These are phyloP conservation scores for Castanospermum australe DNA, from an alignment of 306 rosid species.

Conservation along the genomic window DNA sequence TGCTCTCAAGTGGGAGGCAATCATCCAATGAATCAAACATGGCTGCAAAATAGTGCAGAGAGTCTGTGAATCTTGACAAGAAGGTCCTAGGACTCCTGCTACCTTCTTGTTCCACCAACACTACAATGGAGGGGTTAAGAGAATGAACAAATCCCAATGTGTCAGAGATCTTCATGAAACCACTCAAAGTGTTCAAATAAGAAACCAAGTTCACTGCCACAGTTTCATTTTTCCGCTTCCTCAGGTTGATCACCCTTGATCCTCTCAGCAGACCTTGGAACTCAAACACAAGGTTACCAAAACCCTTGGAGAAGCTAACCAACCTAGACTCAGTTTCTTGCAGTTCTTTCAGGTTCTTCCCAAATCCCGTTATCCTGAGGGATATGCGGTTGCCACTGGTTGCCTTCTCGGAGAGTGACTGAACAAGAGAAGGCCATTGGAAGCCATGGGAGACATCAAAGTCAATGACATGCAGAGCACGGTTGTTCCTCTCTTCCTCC, in stretches of 20 bases:
- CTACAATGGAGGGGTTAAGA: slow-evolving; percentile 52
- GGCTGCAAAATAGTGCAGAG: slow-evolving; percentile 71
- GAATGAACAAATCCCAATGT: slow-evolving; percentile 62
- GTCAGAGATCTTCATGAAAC: slow-evolving; percentile 49
- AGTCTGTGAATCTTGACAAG: slow-evolving; percentile 68
- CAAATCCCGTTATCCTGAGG: slow-evolving; percentile 61
- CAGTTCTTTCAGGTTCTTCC: slow-evolving; percentile 50
- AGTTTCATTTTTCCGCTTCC: slow-evolving; percentile 66
- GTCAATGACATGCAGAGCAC: slow-evolving; percentile 63
- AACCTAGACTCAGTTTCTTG: slow-evolving; percentile 70
- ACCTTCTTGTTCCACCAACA: slow-evolving; percentile 73
- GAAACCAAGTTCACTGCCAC: slow-evolving; percentile 70
- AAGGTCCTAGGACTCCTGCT: slow-evolving; percentile 42
- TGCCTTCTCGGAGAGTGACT: slow-evolving; percentile 76
- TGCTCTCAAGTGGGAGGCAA: slow-evolving; percentile 63
- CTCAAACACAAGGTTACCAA: slow-evolving; percentile 51
- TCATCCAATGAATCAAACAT: slow-evolving; percentile 83
- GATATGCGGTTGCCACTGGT: slow-evolving; percentile 42
- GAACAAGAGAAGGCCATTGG: slow-evolving; percentile 85
- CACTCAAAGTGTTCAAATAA: slow-evolving; percentile 45
- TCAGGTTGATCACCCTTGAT: slow-evolving; percentile 41
- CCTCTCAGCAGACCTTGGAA: slow-evolving; percentile 68
- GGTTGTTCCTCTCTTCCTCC: slow-evolving; percentile 56
- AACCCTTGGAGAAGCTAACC: slow-evolving; percentile 64
- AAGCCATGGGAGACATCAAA: slow-evolving; percentile 75